Evolutionary conservation across 2,329 filamentous ascomycete genomes (phyloP), one percentile per base, ranked within the genome.

Genomic region (Leptosphaerulina australis): DNA sequence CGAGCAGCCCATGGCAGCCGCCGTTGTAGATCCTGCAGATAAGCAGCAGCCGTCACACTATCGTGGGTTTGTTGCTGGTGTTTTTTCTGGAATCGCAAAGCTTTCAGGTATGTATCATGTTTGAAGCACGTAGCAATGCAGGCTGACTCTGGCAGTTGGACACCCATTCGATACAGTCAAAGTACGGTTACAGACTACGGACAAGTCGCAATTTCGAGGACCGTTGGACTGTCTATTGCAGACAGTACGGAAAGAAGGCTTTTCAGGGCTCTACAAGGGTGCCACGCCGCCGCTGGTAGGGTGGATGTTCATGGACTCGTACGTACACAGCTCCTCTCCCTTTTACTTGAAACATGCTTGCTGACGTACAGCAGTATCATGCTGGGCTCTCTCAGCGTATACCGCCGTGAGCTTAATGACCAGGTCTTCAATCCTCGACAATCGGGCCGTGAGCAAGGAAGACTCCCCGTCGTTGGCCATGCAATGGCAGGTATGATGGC

Each of bases 231-330:
- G 94, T 69, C 77, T 96, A 8, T 73, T 88, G 47, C 87, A 93
- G 71, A 99, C 94, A 8, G 59, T 97, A 21, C 84, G 88, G 53
- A 88, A 91, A 69, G 94, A 99, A 74, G 93, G 93, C 37, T 76
- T 95, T 36, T 76, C 81, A 40, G 94, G 91, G 3, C 79, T 99
- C 31, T 99, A 97, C 81, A 99, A 97, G 77, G 92, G 93, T 64
- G 91, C 91, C 9, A 90, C 89, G 21, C 93, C 93, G 47, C 94
- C 94, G 43, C 79, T 97, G 38, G 85, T 97, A 41, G 94, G 94
- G 63, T 97, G 94, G 94, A 96, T 97, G 88, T 90, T 95, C 67
- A 97, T 97, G 93, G 94, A 99, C 77, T 85, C 82, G 77, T 82
- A 72, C 58, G 75, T n/a, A 15, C 57, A 18, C 24, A 21, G 3